phyloP scores from a whole-genome alignment of 768 basidiomycete species.

The Leucosporidium yakuticum region DNA sequence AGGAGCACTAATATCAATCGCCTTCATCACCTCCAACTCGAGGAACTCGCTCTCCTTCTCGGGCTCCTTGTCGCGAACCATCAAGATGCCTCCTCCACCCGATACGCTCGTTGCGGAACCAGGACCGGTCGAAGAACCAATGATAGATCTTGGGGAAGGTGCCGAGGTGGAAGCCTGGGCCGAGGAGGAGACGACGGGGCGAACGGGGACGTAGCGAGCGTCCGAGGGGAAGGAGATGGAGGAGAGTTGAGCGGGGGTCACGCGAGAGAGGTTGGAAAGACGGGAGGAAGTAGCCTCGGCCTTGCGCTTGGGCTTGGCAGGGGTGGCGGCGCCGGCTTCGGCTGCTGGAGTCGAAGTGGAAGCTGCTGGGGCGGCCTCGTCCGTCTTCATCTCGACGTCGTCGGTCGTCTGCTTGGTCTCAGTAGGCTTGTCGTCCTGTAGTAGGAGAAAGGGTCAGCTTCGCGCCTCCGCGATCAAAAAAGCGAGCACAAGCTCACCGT shows the following conservation, averaged over 20 bases:
- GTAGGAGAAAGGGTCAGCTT: background rate
- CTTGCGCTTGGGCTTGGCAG: conserved; percentile 41
- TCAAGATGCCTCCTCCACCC: conserved; percentile 80
- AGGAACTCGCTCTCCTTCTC: conserved; percentile 70
- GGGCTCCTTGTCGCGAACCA: conserved; percentile 68
- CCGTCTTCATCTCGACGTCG: conserved; percentile 75
- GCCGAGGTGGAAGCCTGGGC: conserved; percentile 28
- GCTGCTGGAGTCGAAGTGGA: background rate
- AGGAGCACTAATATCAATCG: conserved; percentile 21
- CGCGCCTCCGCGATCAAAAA: background rate
- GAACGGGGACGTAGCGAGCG: conserved; percentile 80
- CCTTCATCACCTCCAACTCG: conserved; percentile 47
- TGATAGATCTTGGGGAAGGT: background rate
- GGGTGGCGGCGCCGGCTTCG: conserved; percentile 5
- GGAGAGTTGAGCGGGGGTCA: conserved; percentile 80
- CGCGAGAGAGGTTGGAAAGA: conserved; percentile 81
- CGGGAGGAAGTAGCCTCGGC: conserved; percentile 69
- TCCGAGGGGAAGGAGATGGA: conserved; percentile 68
- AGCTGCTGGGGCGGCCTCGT: conserved; percentile 45
- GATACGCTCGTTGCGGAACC: conserved; percentile 34
- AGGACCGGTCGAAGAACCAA: conserved; percentile 36
- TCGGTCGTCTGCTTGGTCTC: conserved; percentile 51
- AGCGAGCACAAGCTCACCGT: conserved; percentile 51
- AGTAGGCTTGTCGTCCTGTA: conserved; percentile 56
- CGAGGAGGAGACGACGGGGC: conserved; percentile 58